A percentile compares a stretch with the other conserved stretches of the same genome.
phyloP scores from a whole-genome alignment of 192 early-diverging fungal species.

The Coemansia interrupta region DNA sequence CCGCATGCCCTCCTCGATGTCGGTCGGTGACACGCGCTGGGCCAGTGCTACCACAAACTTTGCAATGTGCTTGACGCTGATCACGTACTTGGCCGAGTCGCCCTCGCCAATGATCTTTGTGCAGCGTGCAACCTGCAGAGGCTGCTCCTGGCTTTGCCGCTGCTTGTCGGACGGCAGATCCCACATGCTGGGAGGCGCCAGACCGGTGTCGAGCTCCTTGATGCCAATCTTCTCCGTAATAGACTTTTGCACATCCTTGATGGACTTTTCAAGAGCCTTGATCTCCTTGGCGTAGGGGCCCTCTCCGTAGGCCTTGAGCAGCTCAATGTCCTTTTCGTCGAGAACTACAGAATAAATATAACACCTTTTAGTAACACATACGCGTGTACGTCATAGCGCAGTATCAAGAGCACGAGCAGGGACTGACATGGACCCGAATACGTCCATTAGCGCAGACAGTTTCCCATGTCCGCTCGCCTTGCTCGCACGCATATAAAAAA shows the following conservation, averaged over 20 bases:
- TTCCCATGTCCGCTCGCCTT: not conserved
- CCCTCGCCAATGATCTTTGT: slow-evolving; percentile 97
- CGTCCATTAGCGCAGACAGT: not conserved
- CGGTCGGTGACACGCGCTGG: slow-evolving; percentile 94
- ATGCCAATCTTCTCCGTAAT: slow-evolving; percentile 99
- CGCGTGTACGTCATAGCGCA: not conserved
- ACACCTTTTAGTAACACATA: not conserved
- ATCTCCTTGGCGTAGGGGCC: slow-evolving; percentile 96
- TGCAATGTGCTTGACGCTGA: slow-evolving; percentile 98
- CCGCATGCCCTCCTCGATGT: slow-evolving; percentile 99
- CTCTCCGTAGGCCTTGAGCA: slow-evolving; percentile 79
- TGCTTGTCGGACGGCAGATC: slow-evolving; percentile 99
- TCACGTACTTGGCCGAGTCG: slow-evolving; percentile 93
- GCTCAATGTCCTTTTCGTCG: slow-evolving; percentile 50
- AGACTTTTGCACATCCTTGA: slow-evolving; percentile 95
- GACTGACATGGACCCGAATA: no score
- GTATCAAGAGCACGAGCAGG: not conserved
- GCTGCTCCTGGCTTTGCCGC: slow-evolving; percentile 91
- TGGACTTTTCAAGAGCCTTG: slow-evolving; percentile 88
- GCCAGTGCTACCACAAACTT: slow-evolving; percentile 98
- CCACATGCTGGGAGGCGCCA: slow-evolving; percentile 97
- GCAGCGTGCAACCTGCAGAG: slow-evolving; percentile 87
- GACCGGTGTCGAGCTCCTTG: slow-evolving; percentile 96
- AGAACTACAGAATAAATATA: slow-evolving; percentile 19
- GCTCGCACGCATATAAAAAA: not conserved